Percentiles rank a stretch among this genome's conserved stretches.
Evolutionary conservation across 306 rosid species (phyloP).

Genomic region (Fragaria ananassa): DNA sequence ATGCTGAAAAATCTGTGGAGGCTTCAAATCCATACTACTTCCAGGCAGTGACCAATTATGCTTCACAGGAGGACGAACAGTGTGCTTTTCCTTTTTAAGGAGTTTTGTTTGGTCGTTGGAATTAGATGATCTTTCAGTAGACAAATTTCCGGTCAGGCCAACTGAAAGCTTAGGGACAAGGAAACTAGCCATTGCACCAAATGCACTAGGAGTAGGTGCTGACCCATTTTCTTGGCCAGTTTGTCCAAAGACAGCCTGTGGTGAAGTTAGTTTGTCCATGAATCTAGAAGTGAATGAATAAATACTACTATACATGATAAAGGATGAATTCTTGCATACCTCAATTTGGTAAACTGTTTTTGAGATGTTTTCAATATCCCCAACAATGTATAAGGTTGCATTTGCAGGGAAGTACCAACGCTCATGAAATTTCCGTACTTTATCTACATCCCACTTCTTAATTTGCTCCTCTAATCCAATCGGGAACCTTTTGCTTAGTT

Average conservation of each 20-base stretch:
- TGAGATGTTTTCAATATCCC: slow-evolving; percentile 81
- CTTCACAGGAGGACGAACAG: slow-evolving; percentile 91
- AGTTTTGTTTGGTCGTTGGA: slow-evolving; percentile 65
- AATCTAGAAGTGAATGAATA: slow-evolving; percentile 24
- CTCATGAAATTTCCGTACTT: slow-evolving; percentile 95
- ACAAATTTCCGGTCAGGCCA: slow-evolving; percentile 66
- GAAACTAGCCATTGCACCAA: slow-evolving; percentile 97
- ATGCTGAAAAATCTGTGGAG: slow-evolving; percentile 94
- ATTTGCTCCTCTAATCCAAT: slow-evolving; percentile 98
- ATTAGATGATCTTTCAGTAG: slow-evolving; percentile 60
- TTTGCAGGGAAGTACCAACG: slow-evolving; percentile 99
- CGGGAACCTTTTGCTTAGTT: slow-evolving; percentile 97
- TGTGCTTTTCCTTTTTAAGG: slow-evolving; percentile 67
- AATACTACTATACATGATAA: slow-evolving; percentile 12
- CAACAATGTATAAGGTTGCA: slow-evolving; percentile 94
- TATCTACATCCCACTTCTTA: slow-evolving; percentile 96
- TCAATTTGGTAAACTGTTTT: slow-evolving; percentile 81
- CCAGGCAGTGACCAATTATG: slow-evolving; percentile 96
- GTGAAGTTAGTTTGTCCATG: slow-evolving; percentile 28
- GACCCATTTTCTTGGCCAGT: slow-evolving; percentile 69
- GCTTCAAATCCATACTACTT: slow-evolving; percentile 47
- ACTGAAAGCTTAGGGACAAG: slow-evolving; percentile 93
- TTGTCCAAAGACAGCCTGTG: slow-evolving; percentile 85
- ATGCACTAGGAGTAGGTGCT: slow-evolving; percentile 68
- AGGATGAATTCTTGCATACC: slow-evolving; percentile 43